A percentile compares a stretch with the other conserved stretches of the same genome.
Evolutionary conservation across 768 basidiomycete species (phyloP).

Genomic region (Clavaria fumosa): DNA sequence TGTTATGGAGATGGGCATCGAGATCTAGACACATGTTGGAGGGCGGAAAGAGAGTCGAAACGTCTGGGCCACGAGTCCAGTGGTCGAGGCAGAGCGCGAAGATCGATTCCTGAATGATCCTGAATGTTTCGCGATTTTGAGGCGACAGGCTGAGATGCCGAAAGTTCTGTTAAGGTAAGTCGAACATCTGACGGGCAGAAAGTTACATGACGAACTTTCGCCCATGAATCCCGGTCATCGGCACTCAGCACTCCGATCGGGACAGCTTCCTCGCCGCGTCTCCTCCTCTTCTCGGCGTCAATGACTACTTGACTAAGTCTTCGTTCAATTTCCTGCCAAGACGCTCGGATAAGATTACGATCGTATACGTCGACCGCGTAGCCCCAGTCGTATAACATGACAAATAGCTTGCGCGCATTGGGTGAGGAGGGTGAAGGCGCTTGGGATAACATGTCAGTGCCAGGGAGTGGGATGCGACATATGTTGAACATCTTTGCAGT

Average conservation of each 20-base stretch:
- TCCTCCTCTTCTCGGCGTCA: slow-evolving; percentile 42
- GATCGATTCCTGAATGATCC: slow-evolving; percentile 55
- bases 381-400: slow-evolving; percentile 65
- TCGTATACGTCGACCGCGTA: slow-evolving; percentile 62
- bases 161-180: slow-evolving; percentile 41
- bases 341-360: slow-evolving; percentile 19
- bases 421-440: slow-evolving; percentile 28
- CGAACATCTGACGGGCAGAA: not conserved
- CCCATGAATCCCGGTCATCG: slow-evolving; percentile 74
- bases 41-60: slow-evolving; percentile 15
- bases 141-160: slow-evolving; percentile 51
- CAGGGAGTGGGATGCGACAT: slow-evolving; percentile 53
- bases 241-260: slow-evolving; percentile 61
- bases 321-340: slow-evolving; percentile 26
- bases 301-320: slow-evolving; percentile 29
- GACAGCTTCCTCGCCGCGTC: slow-evolving; percentile 38
- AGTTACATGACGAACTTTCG: slow-evolving; percentile 34
- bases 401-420: slow-evolving; percentile 40
- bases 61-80: slow-evolving; percentile 32
- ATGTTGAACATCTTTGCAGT: slow-evolving; percentile 57
- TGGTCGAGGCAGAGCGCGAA: slow-evolving; percentile 75
- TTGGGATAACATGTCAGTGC: slow-evolving; percentile 49
- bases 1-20: slow-evolving; percentile 62
- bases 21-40: slow-evolving; percentile 22
- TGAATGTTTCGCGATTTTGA: slow-evolving; percentile 41